Evolutionary conservation across 208 protist genomes (phyloP).

Genomic region (Trypanosoma conorhini): DNA sequence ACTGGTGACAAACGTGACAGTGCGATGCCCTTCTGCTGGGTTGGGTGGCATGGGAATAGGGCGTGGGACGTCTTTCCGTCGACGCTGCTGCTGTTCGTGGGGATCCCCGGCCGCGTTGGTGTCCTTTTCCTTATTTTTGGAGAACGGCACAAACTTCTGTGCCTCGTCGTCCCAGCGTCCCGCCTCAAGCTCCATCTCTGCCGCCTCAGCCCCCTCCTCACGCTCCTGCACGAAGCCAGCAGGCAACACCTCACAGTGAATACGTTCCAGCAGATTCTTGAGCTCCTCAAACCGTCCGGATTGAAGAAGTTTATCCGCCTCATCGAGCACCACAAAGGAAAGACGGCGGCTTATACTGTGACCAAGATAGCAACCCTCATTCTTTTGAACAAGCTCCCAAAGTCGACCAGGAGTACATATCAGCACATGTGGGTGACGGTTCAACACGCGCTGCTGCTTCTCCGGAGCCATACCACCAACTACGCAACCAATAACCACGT

Average conservation of each 20-base stretch:
- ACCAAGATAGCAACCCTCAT: conserved; percentile 91
- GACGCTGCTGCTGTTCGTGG: conserved; percentile 3
- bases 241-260: conserved; percentile 92
- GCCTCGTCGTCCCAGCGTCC: conserved; percentile 73
- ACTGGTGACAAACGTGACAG: conserved; percentile 86
- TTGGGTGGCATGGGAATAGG: conserved; percentile 79
- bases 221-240: conserved; percentile 77
- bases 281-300: conserved; percentile 97
- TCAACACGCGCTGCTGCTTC: conserved; percentile 91
- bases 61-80: conserved; percentile 68
- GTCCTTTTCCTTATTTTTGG: conserved; percentile 33
- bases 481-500: conserved; percentile 73
- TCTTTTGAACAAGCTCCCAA: conserved; percentile 86
- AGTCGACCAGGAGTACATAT: conserved; percentile 93
- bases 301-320: conserved; percentile 99
- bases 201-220: conserved; percentile 68
- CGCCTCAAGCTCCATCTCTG: conserved; percentile 46
- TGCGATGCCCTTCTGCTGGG: conserved; percentile 54
- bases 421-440: conserved; percentile 88
- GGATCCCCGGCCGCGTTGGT: neutral
- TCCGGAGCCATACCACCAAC: conserved; percentile 90
- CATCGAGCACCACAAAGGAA: conserved; percentile 97
- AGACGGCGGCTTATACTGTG: conserved; percentile 95
- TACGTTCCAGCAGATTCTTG: conserved; percentile 95
- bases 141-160: conserved; percentile 71